A percentile compares a stretch with the other conserved stretches of the same genome.
Evolutionary conservation across 164 flowering plant genomes (phyloP).

Genomic region (Berberis vulgaris): DNA sequence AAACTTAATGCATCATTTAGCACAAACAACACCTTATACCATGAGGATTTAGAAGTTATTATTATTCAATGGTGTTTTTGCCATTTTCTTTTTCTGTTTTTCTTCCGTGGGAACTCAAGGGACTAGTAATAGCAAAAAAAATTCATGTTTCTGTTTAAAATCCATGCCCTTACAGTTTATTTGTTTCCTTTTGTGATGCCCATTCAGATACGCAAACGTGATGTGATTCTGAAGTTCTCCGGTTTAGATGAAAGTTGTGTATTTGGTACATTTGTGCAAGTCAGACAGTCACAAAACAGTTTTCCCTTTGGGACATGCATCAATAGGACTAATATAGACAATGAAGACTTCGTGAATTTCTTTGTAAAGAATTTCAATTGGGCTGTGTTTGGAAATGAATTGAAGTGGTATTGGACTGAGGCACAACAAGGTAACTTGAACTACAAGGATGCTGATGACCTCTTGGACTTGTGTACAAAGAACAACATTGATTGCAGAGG

Average conservation of each 20-base stretch:
- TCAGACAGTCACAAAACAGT: slow-evolving; percentile 65
- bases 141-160: not conserved
- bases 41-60: too few relatives aligned
- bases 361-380: slow-evolving; percentile 77
- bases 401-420: slow-evolving; percentile 95
- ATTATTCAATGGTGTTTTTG: too few relatives aligned
- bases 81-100: too few relatives aligned
- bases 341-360: slow-evolving; percentile 79
- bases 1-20: too few relatives aligned
- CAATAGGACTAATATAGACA: slow-evolving; percentile 70
- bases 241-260: slow-evolving; percentile 25
- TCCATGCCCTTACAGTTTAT: not conserved
- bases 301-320: slow-evolving; percentile 84
- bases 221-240: slow-evolving; percentile 64
- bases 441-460: slow-evolving; percentile 85
- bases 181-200: not conserved
- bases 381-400: slow-evolving; percentile 90
- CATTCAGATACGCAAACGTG: slow-evolving; percentile 83
- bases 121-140: too few relatives aligned
- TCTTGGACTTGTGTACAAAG: slow-evolving; percentile 45
- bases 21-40: too few relatives aligned
- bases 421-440: slow-evolving; percentile 71
- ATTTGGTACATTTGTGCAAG: slow-evolving; percentile 41
- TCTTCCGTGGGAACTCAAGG: too few relatives aligned
- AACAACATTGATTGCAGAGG: slow-evolving; percentile 63